Percentiles rank a stretch among this genome's conserved stretches.
Evolutionary conservation across 2,329 filamentous ascomycete genomes (phyloP).

Genomic region (Rugonectria rugulosa): DNA sequence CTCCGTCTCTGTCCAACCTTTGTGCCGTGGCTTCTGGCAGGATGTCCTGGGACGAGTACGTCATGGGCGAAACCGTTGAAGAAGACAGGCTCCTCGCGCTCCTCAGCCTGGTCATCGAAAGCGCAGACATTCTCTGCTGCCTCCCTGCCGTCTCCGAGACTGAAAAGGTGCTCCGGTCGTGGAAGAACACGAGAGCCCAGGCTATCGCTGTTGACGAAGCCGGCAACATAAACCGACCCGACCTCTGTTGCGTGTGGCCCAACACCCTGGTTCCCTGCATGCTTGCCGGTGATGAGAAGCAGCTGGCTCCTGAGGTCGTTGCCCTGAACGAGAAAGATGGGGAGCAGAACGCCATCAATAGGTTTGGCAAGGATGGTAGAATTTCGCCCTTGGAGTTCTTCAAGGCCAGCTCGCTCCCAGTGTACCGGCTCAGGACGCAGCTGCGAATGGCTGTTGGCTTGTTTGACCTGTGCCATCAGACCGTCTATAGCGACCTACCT

Average conservation of each 20-base stretch:
- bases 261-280: conserved; percentile 33
- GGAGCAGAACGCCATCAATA: conserved; percentile 15
- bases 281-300: conserved; percentile 29
- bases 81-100: too few species aligned
- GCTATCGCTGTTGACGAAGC: conserved; percentile 35
- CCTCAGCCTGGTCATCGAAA: not conserved
- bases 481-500: conserved; percentile 3
- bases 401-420: conserved; percentile 20
- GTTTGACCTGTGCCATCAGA: conserved; percentile 23
- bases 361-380: conserved; percentile 5
- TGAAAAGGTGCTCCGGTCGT: not conserved
- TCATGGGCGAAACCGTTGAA: too few species aligned
- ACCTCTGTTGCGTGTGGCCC: conserved; percentile 34
- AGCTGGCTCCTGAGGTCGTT: conserved; percentile 22
- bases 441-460: conserved; percentile 29
- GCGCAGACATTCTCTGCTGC: not conserved
- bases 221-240: conserved; percentile 30
- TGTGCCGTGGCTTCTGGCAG: not conserved
- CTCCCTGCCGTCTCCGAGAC: not conserved
- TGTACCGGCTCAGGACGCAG: conserved; percentile 26
- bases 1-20: not conserved
- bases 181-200: conserved; percentile 18
- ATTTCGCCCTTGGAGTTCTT: conserved; percentile 27
- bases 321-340: not conserved
- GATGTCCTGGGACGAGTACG: not conserved